Conservation (phyloP, 345 rosid genomes). For the Pelargonium nanum region DNA sequence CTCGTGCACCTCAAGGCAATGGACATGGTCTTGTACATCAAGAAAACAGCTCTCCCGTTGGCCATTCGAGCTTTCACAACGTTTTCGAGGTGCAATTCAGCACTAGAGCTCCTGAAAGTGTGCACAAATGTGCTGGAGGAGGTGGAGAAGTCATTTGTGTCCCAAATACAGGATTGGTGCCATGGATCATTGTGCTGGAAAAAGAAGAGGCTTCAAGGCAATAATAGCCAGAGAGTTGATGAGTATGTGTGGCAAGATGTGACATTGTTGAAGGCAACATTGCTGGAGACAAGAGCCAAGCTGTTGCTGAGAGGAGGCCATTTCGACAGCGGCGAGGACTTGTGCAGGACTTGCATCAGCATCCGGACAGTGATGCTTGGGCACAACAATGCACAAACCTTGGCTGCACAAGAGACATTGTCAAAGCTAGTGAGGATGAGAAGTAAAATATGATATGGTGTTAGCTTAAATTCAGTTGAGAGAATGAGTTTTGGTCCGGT, state of each 20-base stretch:
- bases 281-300: conserved; percentile 80
- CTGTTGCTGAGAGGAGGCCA: conserved; percentile 78
- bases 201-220: conserved; percentile 40
- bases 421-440: conserved; percentile 85
- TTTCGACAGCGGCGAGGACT: conserved; percentile 74
- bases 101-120: conserved; percentile 74
- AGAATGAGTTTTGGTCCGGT: no score
- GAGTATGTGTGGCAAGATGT: conserved; percentile 92
- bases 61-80: conserved; percentile 70
- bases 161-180: conserved; percentile 82
- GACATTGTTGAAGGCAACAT: conserved; percentile 64
- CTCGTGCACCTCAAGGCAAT: conserved; percentile 61
- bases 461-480: no score
- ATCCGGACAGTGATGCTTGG: conserved; percentile 92
- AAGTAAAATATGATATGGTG: conserved; percentile 50
- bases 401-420: conserved; percentile 89
- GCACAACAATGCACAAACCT: conserved; percentile 66
- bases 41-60: conserved; percentile 69
- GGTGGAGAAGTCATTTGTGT: conserved; percentile 81
- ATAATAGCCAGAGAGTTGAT: conserved; percentile 31
- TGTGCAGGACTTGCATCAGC: conserved; percentile 81
- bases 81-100: conserved; percentile 82
- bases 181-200: conserved; percentile 85
- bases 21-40: conserved; percentile 68
- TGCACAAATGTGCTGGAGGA: conserved; percentile 84